Evolutionary conservation across 2,329 filamentous ascomycete genomes (phyloP).

Genomic region (Dactylonectria estremocensis): DNA sequence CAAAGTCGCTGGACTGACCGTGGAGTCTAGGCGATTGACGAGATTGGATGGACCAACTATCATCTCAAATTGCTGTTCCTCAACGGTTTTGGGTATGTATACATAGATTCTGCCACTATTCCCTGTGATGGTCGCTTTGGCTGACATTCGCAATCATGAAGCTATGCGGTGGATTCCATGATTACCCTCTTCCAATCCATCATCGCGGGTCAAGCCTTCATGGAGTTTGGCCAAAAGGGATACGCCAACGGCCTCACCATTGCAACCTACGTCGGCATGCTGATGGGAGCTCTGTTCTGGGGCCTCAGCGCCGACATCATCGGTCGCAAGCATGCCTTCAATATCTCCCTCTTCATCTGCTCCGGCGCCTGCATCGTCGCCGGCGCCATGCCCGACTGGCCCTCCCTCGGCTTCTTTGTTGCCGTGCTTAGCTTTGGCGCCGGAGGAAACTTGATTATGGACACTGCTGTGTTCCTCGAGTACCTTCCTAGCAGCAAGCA

Average conservation of each 20-base stretch:
- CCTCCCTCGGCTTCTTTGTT: slow-evolving; percentile 74
- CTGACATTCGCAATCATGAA: slow-evolving; percentile 19
- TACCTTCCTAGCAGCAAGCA: slow-evolving; percentile 64
- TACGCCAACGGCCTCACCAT: slow-evolving; percentile 73
- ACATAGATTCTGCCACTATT: background rate
- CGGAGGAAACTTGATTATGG: slow-evolving; percentile 66
- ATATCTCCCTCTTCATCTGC: slow-evolving; percentile 75
- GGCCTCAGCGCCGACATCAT: slow-evolving; percentile 78
- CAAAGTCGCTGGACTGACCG: background rate
- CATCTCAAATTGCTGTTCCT: slow-evolving; percentile 74
- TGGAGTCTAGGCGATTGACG: slow-evolving; percentile 63
- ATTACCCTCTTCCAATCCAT: slow-evolving; percentile 72
- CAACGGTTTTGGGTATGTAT: slow-evolving; percentile 69
- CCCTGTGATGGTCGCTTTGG: background rate
- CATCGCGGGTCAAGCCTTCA: slow-evolving; percentile 70
- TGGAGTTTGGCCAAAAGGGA: slow-evolving; percentile 70
- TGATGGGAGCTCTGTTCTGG: slow-evolving; percentile 76
- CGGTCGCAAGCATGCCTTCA: slow-evolving; percentile 78
- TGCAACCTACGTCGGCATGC: slow-evolving; percentile 71
- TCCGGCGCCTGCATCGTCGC: slow-evolving; percentile 72
- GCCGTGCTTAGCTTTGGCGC: slow-evolving; percentile 74
- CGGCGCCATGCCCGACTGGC: slow-evolving; percentile 78
- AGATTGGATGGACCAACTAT: slow-evolving; percentile 73
- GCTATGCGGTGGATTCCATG: slow-evolving; percentile 65
- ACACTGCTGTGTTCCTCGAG: slow-evolving; percentile 67